Conservation (phyloP, 768 basidiomycete genomes). For the Rhodotorula kratochvilovae region DNA sequence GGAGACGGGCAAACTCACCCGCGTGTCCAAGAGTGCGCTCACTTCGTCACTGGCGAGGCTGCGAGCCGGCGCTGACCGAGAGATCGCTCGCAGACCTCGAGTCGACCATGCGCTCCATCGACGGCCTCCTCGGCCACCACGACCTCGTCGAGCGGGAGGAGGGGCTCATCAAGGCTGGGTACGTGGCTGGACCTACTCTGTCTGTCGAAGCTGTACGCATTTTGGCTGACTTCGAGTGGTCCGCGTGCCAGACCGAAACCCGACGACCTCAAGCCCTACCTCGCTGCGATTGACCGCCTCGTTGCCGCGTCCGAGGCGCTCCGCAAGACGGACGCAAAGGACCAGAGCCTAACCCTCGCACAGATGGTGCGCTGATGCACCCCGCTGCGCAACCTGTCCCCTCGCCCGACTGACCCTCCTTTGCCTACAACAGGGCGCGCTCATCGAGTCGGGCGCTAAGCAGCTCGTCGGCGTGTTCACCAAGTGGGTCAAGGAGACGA, state of each 20-base stretch:
- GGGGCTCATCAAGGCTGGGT: slow-evolving; percentile 36
- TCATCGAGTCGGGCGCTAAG: slow-evolving; percentile 29
- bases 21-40: slow-evolving; percentile 39
- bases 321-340: slow-evolving; percentile 34
- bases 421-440: neutral
- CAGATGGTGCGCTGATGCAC: slow-evolving; percentile 23
- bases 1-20: slow-evolving; percentile 35
- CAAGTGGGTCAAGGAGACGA: slow-evolving; percentile 32
- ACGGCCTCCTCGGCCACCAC: slow-evolving; percentile 40
- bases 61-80: too few species aligned
- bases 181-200: too few species aligned
- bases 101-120: slow-evolving; percentile 38
- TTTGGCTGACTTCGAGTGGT: too few species aligned
- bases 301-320: slow-evolving; percentile 38
- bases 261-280: slow-evolving; percentile 39
- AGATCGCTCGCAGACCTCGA: slow-evolving; percentile 36
- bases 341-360: slow-evolving; percentile 35
- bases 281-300: slow-evolving; percentile 39
- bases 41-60: too few species aligned
- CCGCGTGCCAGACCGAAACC: slow-evolving; percentile 22
- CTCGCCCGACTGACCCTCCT: neutral
- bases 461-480: slow-evolving; percentile 29
- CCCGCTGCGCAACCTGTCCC: neutral
- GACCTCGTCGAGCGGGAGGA: slow-evolving; percentile 43
- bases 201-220: too few species aligned